A percentile compares a stretch with the other conserved stretches of the same genome.
phyloP scores from a whole-genome alignment of 1,284 basidiomycete species.

The Puccinia sorghi region DNA sequence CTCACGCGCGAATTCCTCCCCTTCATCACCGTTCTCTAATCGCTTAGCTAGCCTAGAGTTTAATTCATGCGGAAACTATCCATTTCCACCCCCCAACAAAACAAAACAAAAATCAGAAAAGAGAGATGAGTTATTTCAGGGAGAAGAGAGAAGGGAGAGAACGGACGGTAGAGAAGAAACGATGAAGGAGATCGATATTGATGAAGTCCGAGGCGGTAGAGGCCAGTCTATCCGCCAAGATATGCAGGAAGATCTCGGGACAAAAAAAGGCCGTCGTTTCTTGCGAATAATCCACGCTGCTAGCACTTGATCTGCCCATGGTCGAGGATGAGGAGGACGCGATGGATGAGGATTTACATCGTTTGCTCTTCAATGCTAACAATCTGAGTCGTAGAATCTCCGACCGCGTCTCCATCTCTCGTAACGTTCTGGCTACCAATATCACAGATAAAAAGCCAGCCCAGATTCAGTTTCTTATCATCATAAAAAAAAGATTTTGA shows the following conservation, averaged over 20 bases:
- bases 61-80: slow-evolving; percentile 29
- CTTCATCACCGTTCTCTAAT: slow-evolving; percentile 74
- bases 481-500: not conserved
- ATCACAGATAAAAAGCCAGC: not conserved
- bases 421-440: slow-evolving; percentile 30
- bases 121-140: slow-evolving; percentile 59
- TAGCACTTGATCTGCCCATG: too few species aligned
- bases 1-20: slow-evolving; percentile 86
- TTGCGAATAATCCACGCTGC: too few species aligned
- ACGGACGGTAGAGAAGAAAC: slow-evolving; percentile 24
- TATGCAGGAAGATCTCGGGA: slow-evolving; percentile 93
- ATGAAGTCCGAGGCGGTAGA: slow-evolving; percentile 98
- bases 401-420: slow-evolving; percentile 62
- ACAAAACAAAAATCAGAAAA: slow-evolving; percentile 73
- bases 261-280: slow-evolving; percentile 65
- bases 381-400: slow-evolving; percentile 80
- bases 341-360: slow-evolving; percentile 66
- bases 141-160: not conserved
- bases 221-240: slow-evolving; percentile 94
- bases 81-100: not conserved
- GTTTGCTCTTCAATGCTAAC: slow-evolving; percentile 77
- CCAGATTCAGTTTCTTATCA: not conserved
- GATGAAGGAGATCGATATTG: slow-evolving; percentile 60
- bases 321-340: too few species aligned
- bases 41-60: slow-evolving; percentile 88